Conservation (phyloP, 495 filamentous ascomycete genomes). For the Penicillium coprophilum region DNA sequence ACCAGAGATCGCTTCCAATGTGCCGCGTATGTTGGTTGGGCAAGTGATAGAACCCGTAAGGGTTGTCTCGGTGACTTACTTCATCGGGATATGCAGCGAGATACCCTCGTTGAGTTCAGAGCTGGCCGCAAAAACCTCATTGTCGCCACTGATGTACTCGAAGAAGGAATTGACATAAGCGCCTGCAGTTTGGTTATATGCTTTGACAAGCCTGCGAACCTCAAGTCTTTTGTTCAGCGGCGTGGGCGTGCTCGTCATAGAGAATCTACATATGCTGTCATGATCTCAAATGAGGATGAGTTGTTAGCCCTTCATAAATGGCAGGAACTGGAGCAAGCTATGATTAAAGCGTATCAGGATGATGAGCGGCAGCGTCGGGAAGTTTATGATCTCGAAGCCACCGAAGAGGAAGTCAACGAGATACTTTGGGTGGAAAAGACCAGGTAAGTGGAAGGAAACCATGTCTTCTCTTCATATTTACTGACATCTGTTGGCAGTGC, state of each 20-base stretch:
- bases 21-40: constrained; percentile 68
- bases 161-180: constrained; percentile 90
- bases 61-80: constrained; percentile 61
- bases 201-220: constrained; percentile 69
- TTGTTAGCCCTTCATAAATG: constrained; percentile 49
- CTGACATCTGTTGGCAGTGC: constrained; percentile 54
- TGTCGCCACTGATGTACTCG: constrained; percentile 78
- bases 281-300: constrained; percentile 49
- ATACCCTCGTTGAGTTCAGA: constrained; percentile 68
- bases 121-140: constrained; percentile 71
- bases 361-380: constrained; percentile 56
- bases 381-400: constrained; percentile 49
- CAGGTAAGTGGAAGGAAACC: constrained; percentile 35
- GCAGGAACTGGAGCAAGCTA: constrained; percentile 63
- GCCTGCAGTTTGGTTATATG: constrained; percentile 87
- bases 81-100: constrained; percentile 51
- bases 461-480: not conserved
- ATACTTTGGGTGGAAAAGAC: constrained; percentile 53
- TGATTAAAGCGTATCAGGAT: constrained; percentile 73
- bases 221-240: constrained; percentile 88
- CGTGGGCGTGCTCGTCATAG: constrained; percentile 77
- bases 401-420: constrained; percentile 44
- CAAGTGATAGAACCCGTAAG: constrained; percentile 47
- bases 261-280: constrained; percentile 68
- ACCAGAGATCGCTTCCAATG: constrained; percentile 60